These are phyloP conservation scores for Neurospora cerealis DNA, from an alignment of 495 filamentous ascomycete genomes.

Conservation along the genomic window DNA sequence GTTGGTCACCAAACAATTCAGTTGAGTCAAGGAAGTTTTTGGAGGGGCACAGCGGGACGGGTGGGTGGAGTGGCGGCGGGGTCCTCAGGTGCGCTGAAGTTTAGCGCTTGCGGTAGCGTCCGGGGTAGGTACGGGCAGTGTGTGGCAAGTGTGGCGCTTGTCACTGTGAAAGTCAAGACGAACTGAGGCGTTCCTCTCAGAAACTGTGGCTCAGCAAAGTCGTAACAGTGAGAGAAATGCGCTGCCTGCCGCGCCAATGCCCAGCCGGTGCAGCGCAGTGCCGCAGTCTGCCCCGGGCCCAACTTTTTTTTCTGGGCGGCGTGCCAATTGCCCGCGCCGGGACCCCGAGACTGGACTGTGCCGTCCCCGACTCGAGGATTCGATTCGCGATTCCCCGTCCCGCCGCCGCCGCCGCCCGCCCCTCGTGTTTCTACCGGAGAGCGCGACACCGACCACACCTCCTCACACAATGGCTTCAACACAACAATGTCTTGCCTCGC, in stretches of 20 bases:
- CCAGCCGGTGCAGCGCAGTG: not conserved
- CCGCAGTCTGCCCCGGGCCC: constrained; percentile 6
- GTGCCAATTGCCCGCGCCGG: not conserved
- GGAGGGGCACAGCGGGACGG: constrained; percentile 17
- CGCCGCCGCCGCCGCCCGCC: not conserved
- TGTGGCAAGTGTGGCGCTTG: not conserved
- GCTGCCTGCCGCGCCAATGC: not conserved
- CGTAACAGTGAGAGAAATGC: not conserved
- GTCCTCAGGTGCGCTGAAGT: not conserved
- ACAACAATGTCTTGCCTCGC: constrained; percentile 47
- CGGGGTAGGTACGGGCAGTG: not conserved
- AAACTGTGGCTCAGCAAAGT: not conserved
- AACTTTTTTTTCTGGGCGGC: constrained; percentile 17
- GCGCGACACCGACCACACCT: not conserved
- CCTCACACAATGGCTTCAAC: constrained; percentile 29
- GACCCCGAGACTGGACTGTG: not conserved
- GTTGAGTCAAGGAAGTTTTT: constrained; percentile 21
- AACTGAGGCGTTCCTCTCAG: not conserved
- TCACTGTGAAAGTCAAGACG: not conserved
- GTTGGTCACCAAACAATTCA: constrained; percentile 2
- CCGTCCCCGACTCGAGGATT: not conserved
- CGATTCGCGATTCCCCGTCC: constrained; percentile 6
- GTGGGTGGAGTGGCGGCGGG: not conserved
- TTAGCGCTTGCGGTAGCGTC: not conserved
- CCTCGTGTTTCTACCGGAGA: not conserved